Conservation (phyloP, 2,329 filamentous ascomycete species). For the Canariomyces notabilis region DNA sequence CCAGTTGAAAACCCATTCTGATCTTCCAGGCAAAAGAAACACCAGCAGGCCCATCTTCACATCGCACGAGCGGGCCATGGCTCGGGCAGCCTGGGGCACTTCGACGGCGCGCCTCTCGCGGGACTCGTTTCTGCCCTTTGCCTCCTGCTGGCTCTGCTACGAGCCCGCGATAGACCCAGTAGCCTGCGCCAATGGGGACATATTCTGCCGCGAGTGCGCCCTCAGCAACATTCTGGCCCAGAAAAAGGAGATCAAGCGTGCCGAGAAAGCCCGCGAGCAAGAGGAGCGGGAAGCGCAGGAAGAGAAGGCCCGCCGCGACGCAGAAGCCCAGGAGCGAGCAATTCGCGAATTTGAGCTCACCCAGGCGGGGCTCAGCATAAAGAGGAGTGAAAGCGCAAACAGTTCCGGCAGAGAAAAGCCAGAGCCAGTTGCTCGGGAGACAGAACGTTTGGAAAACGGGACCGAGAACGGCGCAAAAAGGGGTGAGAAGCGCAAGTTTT, state of each 20-base stretch:
- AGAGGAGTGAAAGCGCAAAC: constrained; percentile 32
- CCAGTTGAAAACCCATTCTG: constrained; percentile 3
- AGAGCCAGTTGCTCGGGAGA: constrained; percentile 24
- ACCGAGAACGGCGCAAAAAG: constrained; percentile 36
- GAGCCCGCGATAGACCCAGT: constrained; percentile 77
- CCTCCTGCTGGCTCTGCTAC: constrained; percentile 82
- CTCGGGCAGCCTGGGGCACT: constrained; percentile 76
- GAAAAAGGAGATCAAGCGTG: constrained; percentile 81
- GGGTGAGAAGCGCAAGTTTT: constrained; percentile 67
- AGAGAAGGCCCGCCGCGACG: constrained; percentile 55
- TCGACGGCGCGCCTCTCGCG: constrained; percentile 79
- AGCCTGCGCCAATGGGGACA: constrained; percentile 75
- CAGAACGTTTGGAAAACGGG: constrained; percentile 32
- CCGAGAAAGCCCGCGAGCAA: constrained; percentile 61
- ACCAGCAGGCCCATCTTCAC: constrained; percentile 93
- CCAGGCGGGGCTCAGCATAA: constrained; percentile 63
- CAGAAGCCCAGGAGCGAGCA: constrained; percentile 64
- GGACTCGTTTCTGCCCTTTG: constrained; percentile 89
- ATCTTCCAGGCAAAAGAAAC: constrained; percentile 67
- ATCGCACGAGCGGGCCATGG: constrained; percentile 77
- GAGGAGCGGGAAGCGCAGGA: constrained; percentile 59
- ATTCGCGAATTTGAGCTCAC: constrained; percentile 79
- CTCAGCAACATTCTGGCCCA: constrained; percentile 87
- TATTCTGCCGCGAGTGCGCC: constrained; percentile 95
- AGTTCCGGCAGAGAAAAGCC: constrained; percentile 27